Evolutionary conservation across 305 asterid species (phyloP), one percentile per base, ranked within the genome.

Genomic region (Solanum hybrid): DNA sequence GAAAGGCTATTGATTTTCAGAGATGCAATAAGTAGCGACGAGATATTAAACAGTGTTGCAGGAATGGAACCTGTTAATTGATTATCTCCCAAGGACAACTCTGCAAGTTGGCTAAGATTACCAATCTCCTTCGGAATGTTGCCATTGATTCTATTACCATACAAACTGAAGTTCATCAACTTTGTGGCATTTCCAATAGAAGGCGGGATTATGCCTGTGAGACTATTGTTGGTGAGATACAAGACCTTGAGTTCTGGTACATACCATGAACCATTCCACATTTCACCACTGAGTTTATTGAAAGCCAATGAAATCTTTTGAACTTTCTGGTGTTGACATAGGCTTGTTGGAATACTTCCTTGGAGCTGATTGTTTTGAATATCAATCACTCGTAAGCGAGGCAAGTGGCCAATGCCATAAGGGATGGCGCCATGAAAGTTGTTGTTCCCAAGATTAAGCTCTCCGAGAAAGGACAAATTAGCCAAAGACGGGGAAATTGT

Each of bases 321-420:
- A 27, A 89, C 89, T 24, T 16, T 86, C 31, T 86, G 91, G 87
- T 38, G 87, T 77, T 16, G 89, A 22, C 60, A 89, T 34, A 89
- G 20, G 10, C 79, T 79, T 46, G 13, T 5, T 2, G 89, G 91
- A 7, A 86, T 60, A 37, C 90, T 79, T 88, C 89, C 89, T 36
- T 76, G 1, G 71, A 60, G 71, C 27, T 22, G 72, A 64, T 64
- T 64, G 5, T 20, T 22, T 1, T 64, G 72, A 79, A 88, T 26
- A 79, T 79, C 7, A 31, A 88, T 16, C 0, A 79, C 20, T 79
- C 34, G 29, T 22, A 88, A 31, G 40, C 71, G 46, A 60, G 87
- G 87, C 38, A 88, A 79, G 84, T n/a, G 32, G 87, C 90, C 90
- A 34, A 88, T 31, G 14, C 31, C 80, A 64, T 34, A 36, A 2